Conservation (phyloP, 2,329 filamentous ascomycete species). For the Claviceps spartinae region DNA sequence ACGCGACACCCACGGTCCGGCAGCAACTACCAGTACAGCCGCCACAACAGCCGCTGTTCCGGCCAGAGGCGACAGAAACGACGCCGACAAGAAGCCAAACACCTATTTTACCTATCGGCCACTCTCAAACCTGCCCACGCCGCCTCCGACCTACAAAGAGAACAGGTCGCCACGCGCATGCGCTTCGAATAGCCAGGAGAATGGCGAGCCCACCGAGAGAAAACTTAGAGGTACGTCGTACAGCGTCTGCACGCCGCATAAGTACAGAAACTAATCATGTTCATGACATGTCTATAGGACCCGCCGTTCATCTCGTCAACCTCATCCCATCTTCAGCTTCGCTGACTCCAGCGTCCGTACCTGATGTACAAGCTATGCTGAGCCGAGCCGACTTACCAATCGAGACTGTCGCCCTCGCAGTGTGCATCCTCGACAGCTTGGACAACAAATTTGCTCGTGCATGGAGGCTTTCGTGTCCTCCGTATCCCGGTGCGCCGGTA, state of each 20-base stretch:
- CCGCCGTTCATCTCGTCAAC: constrained; percentile 52
- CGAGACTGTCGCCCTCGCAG: constrained; percentile 49
- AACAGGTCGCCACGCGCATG: constrained; percentile 25
- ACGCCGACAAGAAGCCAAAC: constrained; percentile 17
- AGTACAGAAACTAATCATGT: neutral
- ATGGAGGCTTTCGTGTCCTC: constrained; percentile 47
- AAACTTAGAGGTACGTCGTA: constrained; percentile 23
- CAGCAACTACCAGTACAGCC: constrained; percentile 21
- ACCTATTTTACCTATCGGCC: constrained; percentile 53
- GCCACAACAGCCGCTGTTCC: too few relatives aligned
- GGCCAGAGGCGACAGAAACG: too few relatives aligned
- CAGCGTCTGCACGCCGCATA: neutral
- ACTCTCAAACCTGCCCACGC: constrained; percentile 54
- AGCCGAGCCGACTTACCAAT: constrained; percentile 42
- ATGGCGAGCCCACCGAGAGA: constrained; percentile 29
- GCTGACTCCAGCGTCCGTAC: constrained; percentile 41
- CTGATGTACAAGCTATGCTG: constrained; percentile 47
- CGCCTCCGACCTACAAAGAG: constrained; percentile 40
- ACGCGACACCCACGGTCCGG: neutral
- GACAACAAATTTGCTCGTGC: constrained; percentile 46
- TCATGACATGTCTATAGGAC: constrained; percentile 28
- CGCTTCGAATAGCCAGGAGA: constrained; percentile 22
- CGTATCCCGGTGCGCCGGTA: constrained; percentile 19
- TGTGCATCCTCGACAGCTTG: constrained; percentile 53
- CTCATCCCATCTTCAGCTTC: constrained; percentile 52